Base-by-base conservation (phyloP, 768 basidiomycete genomes). In the Serpula lacrymans region DNA sequence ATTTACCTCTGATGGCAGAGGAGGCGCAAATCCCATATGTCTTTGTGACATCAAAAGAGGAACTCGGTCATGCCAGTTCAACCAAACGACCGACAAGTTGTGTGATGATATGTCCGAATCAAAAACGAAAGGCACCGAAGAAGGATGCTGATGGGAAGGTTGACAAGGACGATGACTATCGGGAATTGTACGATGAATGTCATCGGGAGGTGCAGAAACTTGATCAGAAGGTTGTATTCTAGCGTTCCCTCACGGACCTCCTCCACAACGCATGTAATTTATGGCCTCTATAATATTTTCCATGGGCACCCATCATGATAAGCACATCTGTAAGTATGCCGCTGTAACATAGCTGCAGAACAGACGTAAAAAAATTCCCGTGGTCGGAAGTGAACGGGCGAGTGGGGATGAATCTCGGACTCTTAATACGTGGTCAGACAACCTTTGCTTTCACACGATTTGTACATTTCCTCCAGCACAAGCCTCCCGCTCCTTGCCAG, bases 11-110 rank as follows among this genome's bases (percentile, higher is more conserved):
- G 8, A 71, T 99, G 58, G 85, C 89, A 34, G 96, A 99, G 69
- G 96, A 99, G 61, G 86, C 91, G 8, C 73, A 82, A 26, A 84
- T 92, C 60, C 92, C 92, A 1, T 95, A 93, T 57, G 74, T 93
- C 35, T 94, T 91, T 58, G 87, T 94, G 11, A 57, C 84, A 2
- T 93, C 88, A 3, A 96, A 95, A 59, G 96, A 98, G 64, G 92
- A 95, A 57, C 82, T 99, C 21, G 96, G 96, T 0, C 84, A 88
- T 51, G 90, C 94, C 13, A 92, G 92, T 58, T 87, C 90, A 37
- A 99, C 96, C 31, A 99, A 99, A 69, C 84, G 96, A 52, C 95
- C 96, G 24, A 99, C 96, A 35, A 95, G 92, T 51, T 97, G 94
- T 63, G 94, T 99, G 4, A 88, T 99, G 81, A 74, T 98, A 38